Base-by-base conservation (phyloP, 371 early-diverging fungal genomes). In the Actinomortierella wolfii region DNA sequence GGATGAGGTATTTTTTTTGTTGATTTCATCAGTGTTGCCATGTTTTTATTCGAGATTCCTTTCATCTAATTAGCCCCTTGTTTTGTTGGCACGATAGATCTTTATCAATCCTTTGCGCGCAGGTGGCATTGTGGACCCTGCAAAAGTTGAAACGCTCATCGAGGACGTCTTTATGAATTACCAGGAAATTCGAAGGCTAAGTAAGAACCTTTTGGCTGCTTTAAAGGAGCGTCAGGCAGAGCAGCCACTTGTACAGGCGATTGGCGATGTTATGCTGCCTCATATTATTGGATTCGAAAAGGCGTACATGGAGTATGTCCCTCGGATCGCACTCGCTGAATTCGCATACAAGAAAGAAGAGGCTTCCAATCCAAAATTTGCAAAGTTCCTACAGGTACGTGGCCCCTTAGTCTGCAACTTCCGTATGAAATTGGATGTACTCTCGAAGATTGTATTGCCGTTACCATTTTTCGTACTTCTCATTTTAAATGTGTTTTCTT, bases 221-320 rank as follows among this genome's bases (percentile, higher is more conserved):
- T 71, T 96, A 39, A 63, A 87, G 34, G 60, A 68, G n/a, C 86
- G 94, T 15, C 96, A 96, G 78, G 81, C 87, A 50, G 81, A 87
- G 52, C 76, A 78, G 45, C 83, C 80, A 34, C 66, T 96, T 2
- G 92, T 96, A 7, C 81, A 89, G 46, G 80, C 85, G 50, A 85
- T 97, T 42, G 97, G 96, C n/a, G 96, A 96, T 67, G 84, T 95
- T 17, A 81, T 97, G 61, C 64, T 92, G 18, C 69, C 81, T 14
- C 85, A 91, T 56, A 88, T 92, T 8, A 76, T 81, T n/a, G 79
- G 82, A 39, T 91, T 96, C 50, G 83, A 91, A 28, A 85, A 54
- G n/a, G 63, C 89, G 0, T 96, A 94, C 75, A 88, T 92, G 3
- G 81, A 84, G 24, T 97, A 96, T 76, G 93, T 96, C 29, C 89